A percentile compares a stretch with the other conserved stretches of the same genome.
Evolutionary conservation across 2,329 filamentous ascomycete species (phyloP).

Genomic region (Aureobasidium sp.): DNA sequence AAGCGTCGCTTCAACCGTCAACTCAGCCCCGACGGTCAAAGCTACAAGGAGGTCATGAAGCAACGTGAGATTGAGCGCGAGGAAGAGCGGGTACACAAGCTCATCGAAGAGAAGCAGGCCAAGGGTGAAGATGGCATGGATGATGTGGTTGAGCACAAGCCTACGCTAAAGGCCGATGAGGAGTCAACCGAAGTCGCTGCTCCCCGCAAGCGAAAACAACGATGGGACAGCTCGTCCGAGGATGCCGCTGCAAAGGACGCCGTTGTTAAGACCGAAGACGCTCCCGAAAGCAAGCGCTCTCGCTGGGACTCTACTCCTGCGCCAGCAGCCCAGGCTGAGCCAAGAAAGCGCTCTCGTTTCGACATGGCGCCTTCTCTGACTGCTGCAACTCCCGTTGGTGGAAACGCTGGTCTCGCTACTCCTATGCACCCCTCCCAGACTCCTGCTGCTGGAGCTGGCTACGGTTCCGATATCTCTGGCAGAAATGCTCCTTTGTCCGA

Average conservation of each 20-base stretch:
- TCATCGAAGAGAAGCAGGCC: slow-evolving; percentile 75
- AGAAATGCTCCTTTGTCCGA: slow-evolving; percentile 80
- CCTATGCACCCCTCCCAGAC: slow-evolving; percentile 63
- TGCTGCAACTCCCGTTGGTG: slow-evolving; percentile 64
- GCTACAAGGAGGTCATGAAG: slow-evolving; percentile 86
- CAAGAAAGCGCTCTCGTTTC: slow-evolving; percentile 79
- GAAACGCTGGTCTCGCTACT: slow-evolving; percentile 57
- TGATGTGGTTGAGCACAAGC: slow-evolving; percentile 51
- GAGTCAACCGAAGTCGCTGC: slow-evolving; percentile 48
- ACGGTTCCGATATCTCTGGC: slow-evolving; percentile 71
- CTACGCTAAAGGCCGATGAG: slow-evolving; percentile 65
- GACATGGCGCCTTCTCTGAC: slow-evolving; percentile 67
- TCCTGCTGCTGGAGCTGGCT: slow-evolving; percentile 39
- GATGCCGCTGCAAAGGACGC: slow-evolving; percentile 27
- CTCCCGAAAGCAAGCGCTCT: slow-evolving; percentile 52
- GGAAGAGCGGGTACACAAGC: slow-evolving; percentile 73
- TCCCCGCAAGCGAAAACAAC: slow-evolving; percentile 74
- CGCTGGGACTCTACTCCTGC: slow-evolving; percentile 80
- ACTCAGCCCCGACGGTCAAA: slow-evolving; percentile 74
- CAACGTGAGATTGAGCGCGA: slow-evolving; percentile 84
- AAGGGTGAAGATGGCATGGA: slow-evolving; percentile 59
- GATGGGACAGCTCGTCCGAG: slow-evolving; percentile 61
- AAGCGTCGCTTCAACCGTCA: slow-evolving; percentile 86
- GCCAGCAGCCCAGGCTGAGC: slow-evolving; percentile 40
- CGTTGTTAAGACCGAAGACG: slow-evolving; percentile 28